Percentiles rank a stretch among this genome's conserved stretches.
phyloP scores from a whole-genome alignment of 306 rosid genomes.

The Rosa multiflora region DNA sequence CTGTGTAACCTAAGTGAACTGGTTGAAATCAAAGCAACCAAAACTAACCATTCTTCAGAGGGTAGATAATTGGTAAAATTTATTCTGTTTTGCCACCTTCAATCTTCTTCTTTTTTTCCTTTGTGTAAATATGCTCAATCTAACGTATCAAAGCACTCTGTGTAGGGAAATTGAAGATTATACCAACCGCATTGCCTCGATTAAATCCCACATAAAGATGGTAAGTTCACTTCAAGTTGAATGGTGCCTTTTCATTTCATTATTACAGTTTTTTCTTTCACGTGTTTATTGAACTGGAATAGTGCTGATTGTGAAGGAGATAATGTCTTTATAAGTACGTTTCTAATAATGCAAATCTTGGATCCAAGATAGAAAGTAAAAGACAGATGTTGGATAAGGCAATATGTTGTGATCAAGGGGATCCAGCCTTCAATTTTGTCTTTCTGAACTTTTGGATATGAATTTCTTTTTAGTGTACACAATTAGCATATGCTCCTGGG shows the following conservation, averaged over 20 bases:
- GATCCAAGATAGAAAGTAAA: not conserved
- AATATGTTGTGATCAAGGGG: not conserved
- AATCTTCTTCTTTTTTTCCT: not conserved
- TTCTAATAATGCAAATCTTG: not conserved
- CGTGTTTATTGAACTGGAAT: not conserved
- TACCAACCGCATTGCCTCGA: constrained; percentile 74
- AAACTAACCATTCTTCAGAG: not conserved
- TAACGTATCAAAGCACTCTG: constrained; percentile 13
- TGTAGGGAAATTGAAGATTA: constrained; percentile 85
- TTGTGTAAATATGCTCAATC: not conserved
- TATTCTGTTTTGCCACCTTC: not conserved
- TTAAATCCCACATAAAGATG: constrained; percentile 91
- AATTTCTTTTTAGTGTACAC: not conserved
- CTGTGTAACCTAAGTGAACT: not conserved
- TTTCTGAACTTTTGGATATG: not conserved
- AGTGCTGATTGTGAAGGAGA: not conserved
- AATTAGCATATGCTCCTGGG: not conserved
- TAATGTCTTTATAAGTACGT: not conserved
- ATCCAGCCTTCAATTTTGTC: not conserved
- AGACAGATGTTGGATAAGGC: not conserved
- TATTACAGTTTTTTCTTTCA: not conserved
- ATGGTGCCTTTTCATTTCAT: constrained; percentile 4
- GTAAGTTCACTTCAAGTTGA: constrained; percentile 37
- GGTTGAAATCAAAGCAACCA: not conserved
- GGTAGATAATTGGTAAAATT: not conserved